Conservation (phyloP, 768 basidiomycete species). For the Lentinus brumalis region DNA sequence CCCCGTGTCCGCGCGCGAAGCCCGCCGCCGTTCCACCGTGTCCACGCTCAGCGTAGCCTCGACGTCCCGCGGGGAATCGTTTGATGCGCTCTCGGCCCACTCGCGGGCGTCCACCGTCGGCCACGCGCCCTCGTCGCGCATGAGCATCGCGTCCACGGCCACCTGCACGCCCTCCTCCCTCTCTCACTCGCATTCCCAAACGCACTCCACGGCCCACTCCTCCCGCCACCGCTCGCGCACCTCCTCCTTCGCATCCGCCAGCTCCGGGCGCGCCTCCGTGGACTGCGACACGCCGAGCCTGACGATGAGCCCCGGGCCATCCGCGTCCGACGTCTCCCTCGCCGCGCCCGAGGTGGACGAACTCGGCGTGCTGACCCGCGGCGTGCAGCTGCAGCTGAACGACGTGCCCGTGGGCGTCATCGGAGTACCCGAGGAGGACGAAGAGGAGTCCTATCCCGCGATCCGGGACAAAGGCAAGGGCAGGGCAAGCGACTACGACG, state of each 20-base stretch:
- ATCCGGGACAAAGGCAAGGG: background rate
- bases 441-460: background rate
- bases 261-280: background rate
- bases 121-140: background rate
- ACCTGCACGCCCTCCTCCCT: background rate
- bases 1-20: conserved; percentile 27
- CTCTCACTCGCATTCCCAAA: background rate
- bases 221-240: conserved; percentile 9
- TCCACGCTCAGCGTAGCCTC: background rate
- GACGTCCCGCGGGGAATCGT: background rate
- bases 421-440: conserved; percentile 4
- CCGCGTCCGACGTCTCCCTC: conserved; percentile 16
- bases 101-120: background rate
- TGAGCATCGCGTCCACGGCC: background rate
- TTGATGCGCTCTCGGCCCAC: conserved; percentile 1
- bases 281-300: conserved; percentile 19
- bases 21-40: conserved; percentile 18
- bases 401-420: conserved; percentile 24
- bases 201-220: background rate
- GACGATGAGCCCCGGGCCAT: conserved; percentile 18
- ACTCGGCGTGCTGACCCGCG: conserved; percentile 6
- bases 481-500: background rate
- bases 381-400: conserved; percentile 20
- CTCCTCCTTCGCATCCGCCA: conserved; percentile 10
- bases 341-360: conserved; percentile 11